These are phyloP conservation scores for Fusarium anguioides DNA, from an alignment of 2,329 filamentous ascomycete species.

Conservation along the genomic window DNA sequence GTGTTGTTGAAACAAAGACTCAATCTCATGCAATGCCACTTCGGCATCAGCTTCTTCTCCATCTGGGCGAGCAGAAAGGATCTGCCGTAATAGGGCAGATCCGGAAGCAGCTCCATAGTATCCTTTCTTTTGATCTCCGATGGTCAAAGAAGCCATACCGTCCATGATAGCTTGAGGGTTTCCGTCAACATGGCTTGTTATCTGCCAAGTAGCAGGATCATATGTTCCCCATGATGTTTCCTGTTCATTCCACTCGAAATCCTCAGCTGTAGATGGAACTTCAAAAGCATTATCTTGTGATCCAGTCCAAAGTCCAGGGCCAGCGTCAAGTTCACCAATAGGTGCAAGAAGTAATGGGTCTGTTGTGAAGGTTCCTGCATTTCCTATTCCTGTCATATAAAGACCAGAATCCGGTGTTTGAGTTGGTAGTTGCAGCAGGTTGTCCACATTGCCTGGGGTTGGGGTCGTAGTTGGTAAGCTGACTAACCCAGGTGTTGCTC, in stretches of 20 bases:
- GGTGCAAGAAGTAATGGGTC: conserved; percentile 22
- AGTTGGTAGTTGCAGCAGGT: conserved; percentile 15
- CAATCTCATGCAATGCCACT: conserved; percentile 24
- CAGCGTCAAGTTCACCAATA: conserved; percentile 18
- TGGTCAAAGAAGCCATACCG: conserved; percentile 29
- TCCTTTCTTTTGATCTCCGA: conserved; percentile 28
- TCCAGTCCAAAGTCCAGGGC: conserved; percentile 1
- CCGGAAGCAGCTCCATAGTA: conserved; percentile 31
- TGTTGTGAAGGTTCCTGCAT: conserved; percentile 5
- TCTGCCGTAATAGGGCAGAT: conserved; percentile 26
- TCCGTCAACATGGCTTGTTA: conserved; percentile 19
- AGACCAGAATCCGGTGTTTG: conserved; percentile 4
- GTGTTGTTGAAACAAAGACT: conserved; percentile 29
- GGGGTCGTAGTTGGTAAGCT: conserved; percentile 12
- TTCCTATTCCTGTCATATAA: conserved; percentile 8
- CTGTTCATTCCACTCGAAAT: conserved; percentile 34
- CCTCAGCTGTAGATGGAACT: conserved; percentile 11
- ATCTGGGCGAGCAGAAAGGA: conserved; percentile 26
- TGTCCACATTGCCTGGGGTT: conserved; percentile 6
- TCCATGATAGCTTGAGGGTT: conserved; percentile 31
- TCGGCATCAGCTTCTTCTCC: conserved; percentile 27
- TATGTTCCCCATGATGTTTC: conserved; percentile 27
- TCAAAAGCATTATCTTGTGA: conserved; percentile 5
- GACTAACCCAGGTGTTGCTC: conserved; percentile 1
- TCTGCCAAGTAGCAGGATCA: conserved; percentile 20